phyloP scores from a whole-genome alignment of 1,139 yeast species.

The Nakaseomyces sp. region DNA sequence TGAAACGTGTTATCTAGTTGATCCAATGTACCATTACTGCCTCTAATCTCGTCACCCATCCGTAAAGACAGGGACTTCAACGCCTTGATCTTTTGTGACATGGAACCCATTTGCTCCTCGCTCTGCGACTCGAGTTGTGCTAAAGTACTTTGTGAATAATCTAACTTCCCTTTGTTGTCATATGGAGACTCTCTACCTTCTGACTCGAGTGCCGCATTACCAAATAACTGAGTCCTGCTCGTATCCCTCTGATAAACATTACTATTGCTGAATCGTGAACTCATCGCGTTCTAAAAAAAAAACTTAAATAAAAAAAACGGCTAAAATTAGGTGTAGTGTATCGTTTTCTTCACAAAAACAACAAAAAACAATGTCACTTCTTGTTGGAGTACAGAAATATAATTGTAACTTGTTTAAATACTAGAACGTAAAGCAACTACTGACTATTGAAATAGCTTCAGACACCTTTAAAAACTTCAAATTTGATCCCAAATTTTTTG shows the following conservation, averaged over 20 bases:
- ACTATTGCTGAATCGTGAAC: slow-evolving; percentile 9
- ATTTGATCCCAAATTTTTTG: too few species aligned
- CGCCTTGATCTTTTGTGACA: slow-evolving; percentile 62
- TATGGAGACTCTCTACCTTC: slow-evolving; percentile 21
- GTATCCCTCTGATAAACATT: slow-evolving; percentile 25
- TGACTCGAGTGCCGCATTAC: slow-evolving; percentile 17
- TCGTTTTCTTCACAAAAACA: too few species aligned
- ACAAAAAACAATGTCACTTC: too few species aligned
- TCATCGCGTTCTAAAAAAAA: slow-evolving; percentile 3
- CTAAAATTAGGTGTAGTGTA: not conserved
- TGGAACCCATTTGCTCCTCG: slow-evolving; percentile 62
- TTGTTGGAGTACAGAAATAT: too few species aligned
- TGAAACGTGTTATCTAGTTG: slow-evolving; percentile 46
- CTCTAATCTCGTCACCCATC: slow-evolving; percentile 82
- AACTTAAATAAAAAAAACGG: too few species aligned
- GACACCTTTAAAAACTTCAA: too few species aligned
- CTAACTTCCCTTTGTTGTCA: slow-evolving; percentile 17
- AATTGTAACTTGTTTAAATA: too few species aligned
- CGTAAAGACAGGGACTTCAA: slow-evolving; percentile 61
- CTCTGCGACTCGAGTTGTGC: slow-evolving; percentile 75
- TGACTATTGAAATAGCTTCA: too few species aligned
- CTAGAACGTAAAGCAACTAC: too few species aligned
- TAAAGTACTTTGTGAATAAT: slow-evolving; percentile 43
- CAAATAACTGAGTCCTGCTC: slow-evolving; percentile 30
- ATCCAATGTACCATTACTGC: slow-evolving; percentile 54